These are phyloP conservation scores for Aspergillus haitiensis DNA, from an alignment of 495 filamentous ascomycete species.

Conservation along the genomic window DNA sequence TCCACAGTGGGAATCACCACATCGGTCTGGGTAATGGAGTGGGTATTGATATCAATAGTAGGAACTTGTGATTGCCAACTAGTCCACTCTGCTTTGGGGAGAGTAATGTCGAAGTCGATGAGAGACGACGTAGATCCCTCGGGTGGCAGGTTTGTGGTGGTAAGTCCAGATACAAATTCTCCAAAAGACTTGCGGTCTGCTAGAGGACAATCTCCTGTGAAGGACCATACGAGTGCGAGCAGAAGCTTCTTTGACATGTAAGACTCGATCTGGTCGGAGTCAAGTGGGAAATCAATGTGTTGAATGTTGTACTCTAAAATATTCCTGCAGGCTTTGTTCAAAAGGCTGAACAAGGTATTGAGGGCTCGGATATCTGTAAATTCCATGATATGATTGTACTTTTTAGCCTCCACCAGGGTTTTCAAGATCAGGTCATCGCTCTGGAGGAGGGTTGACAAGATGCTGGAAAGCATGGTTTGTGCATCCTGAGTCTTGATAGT, in stretches of 20 bases:
- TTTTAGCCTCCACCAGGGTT: slow-evolving; percentile 71
- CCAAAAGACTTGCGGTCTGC: slow-evolving; percentile 85
- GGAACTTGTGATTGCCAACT: slow-evolving; percentile 95
- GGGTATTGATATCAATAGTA: slow-evolving; percentile 92
- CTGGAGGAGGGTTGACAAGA: slow-evolving; percentile 72
- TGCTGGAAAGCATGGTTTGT: slow-evolving; percentile 72
- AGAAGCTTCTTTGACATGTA: slow-evolving; percentile 92
- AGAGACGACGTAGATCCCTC: slow-evolving; percentile 71
- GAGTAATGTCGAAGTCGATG: slow-evolving; percentile 89
- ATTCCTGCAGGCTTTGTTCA: slow-evolving; percentile 89
- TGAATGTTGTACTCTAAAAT: slow-evolving; percentile 94
- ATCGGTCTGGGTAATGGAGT: slow-evolving; percentile 95
- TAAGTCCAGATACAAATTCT: slow-evolving; percentile 72
- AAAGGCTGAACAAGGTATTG: slow-evolving; percentile 88
- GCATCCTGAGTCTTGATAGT: slow-evolving; percentile 72
- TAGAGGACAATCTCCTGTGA: slow-evolving; percentile 93
- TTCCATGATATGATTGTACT: slow-evolving; percentile 95
- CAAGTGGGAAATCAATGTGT: slow-evolving; percentile 90
- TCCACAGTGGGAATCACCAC: slow-evolving; percentile 96
- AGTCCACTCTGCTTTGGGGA: slow-evolving; percentile 84
- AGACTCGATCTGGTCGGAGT: slow-evolving; percentile 80
- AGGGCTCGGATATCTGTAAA: slow-evolving; percentile 87
- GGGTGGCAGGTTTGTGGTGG: slow-evolving; percentile 77
- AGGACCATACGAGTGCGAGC: slow-evolving; percentile 87
- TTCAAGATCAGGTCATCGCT: slow-evolving; percentile 74